Percentiles rank a stretch among this genome's conserved stretches.
phyloP scores from a whole-genome alignment of 208 protist species.

The Trypanosoma vivax region DNA sequence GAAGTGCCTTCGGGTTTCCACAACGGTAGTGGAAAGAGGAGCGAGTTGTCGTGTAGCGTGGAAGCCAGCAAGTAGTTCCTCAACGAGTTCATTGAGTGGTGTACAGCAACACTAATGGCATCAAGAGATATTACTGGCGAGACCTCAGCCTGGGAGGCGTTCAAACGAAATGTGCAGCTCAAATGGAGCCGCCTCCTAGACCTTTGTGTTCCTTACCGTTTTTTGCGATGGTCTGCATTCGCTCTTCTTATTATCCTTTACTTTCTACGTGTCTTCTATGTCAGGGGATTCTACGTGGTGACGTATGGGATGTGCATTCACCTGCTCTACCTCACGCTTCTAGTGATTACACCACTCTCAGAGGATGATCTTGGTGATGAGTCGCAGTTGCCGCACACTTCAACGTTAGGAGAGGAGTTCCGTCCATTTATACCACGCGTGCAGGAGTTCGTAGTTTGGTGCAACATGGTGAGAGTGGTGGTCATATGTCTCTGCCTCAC shows the following conservation, averaged over 20 bases:
- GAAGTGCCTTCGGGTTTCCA: no score
- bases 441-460: constrained; percentile 97
- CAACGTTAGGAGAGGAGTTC: constrained; percentile 63
- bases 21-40: no score
- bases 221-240: constrained; percentile 71
- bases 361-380: constrained; percentile 61
- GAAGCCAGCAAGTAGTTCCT: no score
- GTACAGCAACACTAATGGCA: constrained; percentile 12
- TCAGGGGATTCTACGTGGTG: constrained; percentile 93
- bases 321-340: constrained; percentile 93
- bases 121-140: constrained; percentile 24
- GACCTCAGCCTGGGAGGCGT: constrained; percentile 1
- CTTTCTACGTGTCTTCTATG: constrained; percentile 57
- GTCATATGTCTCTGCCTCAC: constrained; percentile 87
- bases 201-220: constrained; percentile 56
- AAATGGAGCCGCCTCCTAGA: constrained; percentile 63
- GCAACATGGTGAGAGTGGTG: constrained; percentile 72
- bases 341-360: constrained; percentile 92
- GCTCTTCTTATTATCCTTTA: constrained; percentile 62
- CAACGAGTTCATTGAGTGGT: no score
- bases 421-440: constrained; percentile 94
- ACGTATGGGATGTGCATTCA: constrained; percentile 96
- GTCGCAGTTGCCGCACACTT: constrained; percentile 51
- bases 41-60: no score
- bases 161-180: constrained; percentile 12